Conservation (phyloP, 345 rosid genomes). For the Bruguiera gymnorhiza region DNA sequence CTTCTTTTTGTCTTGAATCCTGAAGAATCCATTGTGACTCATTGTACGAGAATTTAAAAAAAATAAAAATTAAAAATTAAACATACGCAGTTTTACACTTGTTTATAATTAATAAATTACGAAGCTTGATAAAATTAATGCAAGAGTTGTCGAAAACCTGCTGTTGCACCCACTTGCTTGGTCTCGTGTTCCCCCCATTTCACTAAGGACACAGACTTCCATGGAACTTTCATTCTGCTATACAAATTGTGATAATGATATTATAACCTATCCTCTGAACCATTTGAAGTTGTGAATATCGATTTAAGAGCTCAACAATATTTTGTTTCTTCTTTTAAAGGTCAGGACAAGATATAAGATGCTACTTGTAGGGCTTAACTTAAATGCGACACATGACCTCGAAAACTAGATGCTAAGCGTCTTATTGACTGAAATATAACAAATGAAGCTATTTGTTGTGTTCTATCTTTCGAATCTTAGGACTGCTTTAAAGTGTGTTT, state of each 20-base stretch:
- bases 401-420: neutral
- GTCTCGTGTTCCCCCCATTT: slow-evolving; percentile 50
- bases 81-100: too few relatives aligned
- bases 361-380: slow-evolving; percentile 8
- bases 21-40: too few relatives aligned
- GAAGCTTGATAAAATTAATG: too few relatives aligned
- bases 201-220: slow-evolving; percentile 12
- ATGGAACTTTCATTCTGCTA: slow-evolving; percentile 6
- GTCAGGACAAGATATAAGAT: slow-evolving; percentile 20
- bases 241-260: neutral
- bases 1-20: too few relatives aligned
- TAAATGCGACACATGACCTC: neutral
- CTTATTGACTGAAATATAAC: neutral
- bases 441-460: neutral
- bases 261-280: slow-evolving; percentile 4
- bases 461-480: neutral
- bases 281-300: slow-evolving; percentile 21
- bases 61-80: too few relatives aligned
- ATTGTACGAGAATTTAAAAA: too few relatives aligned
- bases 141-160: too few relatives aligned
- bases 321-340: neutral
- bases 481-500: neutral
- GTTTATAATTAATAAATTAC: too few relatives aligned
- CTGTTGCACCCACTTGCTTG: slow-evolving; percentile 37
- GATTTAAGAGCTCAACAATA: slow-evolving; percentile 11